phyloP scores from a whole-genome alignment of 495 filamentous ascomycete species.

The Hypoxylon fuscum region DNA sequence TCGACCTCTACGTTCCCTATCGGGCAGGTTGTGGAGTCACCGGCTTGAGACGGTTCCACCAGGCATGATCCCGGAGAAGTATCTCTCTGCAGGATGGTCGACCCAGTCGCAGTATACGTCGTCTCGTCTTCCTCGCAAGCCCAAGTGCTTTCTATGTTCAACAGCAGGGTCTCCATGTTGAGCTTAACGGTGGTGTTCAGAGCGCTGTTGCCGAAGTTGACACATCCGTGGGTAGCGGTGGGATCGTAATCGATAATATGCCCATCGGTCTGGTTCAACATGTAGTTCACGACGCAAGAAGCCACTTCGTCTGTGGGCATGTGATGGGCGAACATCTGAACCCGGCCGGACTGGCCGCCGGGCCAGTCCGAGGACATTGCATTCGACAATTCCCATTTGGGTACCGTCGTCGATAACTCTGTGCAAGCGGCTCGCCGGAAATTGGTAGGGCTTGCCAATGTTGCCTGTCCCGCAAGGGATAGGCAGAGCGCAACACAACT shows the following conservation, averaged over 20 bases:
- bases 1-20: conserved; percentile 30
- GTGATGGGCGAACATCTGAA: conserved; percentile 36
- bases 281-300: conserved; percentile 36
- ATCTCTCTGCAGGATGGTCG: conserved; percentile 14
- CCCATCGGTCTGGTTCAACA: conserved; percentile 12
- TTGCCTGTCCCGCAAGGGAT: conserved; percentile 12
- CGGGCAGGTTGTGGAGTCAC: conserved; percentile 32
- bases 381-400: conserved; percentile 30
- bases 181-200: conserved; percentile 29
- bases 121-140: conserved; percentile 25
- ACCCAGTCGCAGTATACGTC: conserved; percentile 27
- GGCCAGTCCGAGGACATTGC: conserved; percentile 39
- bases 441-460: conserved; percentile 1
- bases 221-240: conserved; percentile 7
- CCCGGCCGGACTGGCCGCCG: conserved; percentile 23
- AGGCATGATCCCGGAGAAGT: conserved; percentile 31
- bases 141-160: conserved; percentile 30
- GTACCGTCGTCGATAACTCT: conserved; percentile 18
- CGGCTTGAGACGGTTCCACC: conserved; percentile 27
- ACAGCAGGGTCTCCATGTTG: conserved; percentile 27
- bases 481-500: conserved; percentile 9
- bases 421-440: conserved; percentile 11
- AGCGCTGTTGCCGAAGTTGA: conserved; percentile 26
- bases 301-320: conserved; percentile 12
- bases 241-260: conserved; percentile 31